These are phyloP conservation scores for Allantophomopsis cytisporea DNA, from an alignment of 2,329 filamentous ascomycete species.

Conservation along the genomic window DNA sequence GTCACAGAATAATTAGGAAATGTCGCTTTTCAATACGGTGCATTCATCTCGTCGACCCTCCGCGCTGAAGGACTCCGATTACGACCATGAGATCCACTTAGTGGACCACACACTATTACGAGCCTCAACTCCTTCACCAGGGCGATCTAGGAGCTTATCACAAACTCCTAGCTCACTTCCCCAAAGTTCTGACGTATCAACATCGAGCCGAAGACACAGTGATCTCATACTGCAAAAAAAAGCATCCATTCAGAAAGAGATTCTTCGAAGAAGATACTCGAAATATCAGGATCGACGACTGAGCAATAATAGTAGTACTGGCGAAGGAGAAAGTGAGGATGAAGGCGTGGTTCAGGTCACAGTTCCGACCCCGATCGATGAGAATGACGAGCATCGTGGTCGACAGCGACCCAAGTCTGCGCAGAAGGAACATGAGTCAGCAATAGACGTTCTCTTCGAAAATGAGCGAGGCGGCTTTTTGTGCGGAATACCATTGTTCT, in stretches of 20 bases:
- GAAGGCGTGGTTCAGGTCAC: not conserved
- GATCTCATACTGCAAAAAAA: slow-evolving; percentile 11
- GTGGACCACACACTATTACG: slow-evolving; percentile 30
- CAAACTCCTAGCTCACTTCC: too few species aligned
- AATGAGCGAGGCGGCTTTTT: slow-evolving; percentile 87
- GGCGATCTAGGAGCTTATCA: too few species aligned
- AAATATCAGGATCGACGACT: slow-evolving; percentile 21
- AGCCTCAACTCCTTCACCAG: too few species aligned
- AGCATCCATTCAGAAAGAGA: slow-evolving; percentile 10
- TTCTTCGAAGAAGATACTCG: slow-evolving; percentile 13
- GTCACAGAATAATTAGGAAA: slow-evolving; percentile 3
- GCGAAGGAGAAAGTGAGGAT: slow-evolving; percentile 7
- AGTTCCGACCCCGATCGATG: not conserved
- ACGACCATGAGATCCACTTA: slow-evolving; percentile 59
- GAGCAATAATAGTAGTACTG: slow-evolving; percentile 2
- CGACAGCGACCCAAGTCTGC: slow-evolving; percentile 15
- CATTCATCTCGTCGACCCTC: slow-evolving; percentile 31
- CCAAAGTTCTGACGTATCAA: too few species aligned
- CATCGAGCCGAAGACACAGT: slow-evolving; percentile 8
- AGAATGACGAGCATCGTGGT: not conserved
- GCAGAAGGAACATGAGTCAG: slow-evolving; percentile 30
- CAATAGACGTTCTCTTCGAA: slow-evolving; percentile 84
- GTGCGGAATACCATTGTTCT: slow-evolving; percentile 85
- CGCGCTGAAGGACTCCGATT: slow-evolving; percentile 43
- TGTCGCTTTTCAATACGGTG: slow-evolving; percentile 12